These are phyloP conservation scores for Pisolithus tinctorius DNA, from an alignment of 768 basidiomycete species.

Conservation along the genomic window DNA sequence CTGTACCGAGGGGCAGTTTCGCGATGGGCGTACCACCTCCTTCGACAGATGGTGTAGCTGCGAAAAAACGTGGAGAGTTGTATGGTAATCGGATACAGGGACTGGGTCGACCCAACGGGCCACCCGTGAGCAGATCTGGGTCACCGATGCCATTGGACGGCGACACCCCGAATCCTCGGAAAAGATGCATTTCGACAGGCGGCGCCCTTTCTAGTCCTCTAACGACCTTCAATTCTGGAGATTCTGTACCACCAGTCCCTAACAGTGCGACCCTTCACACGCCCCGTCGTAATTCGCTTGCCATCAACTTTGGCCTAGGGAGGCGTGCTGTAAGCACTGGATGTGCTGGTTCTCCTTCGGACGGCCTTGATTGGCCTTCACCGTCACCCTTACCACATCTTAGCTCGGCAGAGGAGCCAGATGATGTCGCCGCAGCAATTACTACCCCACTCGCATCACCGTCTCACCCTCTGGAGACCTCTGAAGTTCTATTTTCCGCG, in stretches of 20 bases:
- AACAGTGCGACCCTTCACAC: background rate
- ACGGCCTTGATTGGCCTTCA: conserved; percentile 1
- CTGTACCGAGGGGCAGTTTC: conserved; percentile 70
- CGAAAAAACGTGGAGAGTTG: conserved; percentile 54
- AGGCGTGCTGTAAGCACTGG: conserved; percentile 15
- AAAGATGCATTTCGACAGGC: conserved; percentile 25
- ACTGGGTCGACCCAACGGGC: conserved; percentile 18
- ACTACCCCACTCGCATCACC: background rate
- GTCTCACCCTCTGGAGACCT: background rate
- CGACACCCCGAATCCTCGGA: conserved; percentile 17
- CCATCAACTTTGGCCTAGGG: conserved; percentile 16
- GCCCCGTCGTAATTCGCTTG: conserved; percentile 25
- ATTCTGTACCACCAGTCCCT: conserved; percentile 22
- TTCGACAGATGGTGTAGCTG: conserved; percentile 34
- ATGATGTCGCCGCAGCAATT: background rate
- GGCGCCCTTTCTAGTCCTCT: conserved; percentile 10
- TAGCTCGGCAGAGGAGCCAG: no score
- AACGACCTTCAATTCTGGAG: conserved; percentile 9
- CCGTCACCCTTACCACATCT: background rate
- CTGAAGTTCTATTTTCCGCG: background rate
- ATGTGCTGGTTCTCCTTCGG: conserved; percentile 1
- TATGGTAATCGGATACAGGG: conserved; percentile 65
- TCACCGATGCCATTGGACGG: conserved; percentile 12
- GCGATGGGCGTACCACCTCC: conserved; percentile 59
- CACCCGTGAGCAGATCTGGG: conserved; percentile 11